Base-by-base conservation (phyloP, 371 early-diverging fungal species). In the Mortierella polycephala region DNA sequence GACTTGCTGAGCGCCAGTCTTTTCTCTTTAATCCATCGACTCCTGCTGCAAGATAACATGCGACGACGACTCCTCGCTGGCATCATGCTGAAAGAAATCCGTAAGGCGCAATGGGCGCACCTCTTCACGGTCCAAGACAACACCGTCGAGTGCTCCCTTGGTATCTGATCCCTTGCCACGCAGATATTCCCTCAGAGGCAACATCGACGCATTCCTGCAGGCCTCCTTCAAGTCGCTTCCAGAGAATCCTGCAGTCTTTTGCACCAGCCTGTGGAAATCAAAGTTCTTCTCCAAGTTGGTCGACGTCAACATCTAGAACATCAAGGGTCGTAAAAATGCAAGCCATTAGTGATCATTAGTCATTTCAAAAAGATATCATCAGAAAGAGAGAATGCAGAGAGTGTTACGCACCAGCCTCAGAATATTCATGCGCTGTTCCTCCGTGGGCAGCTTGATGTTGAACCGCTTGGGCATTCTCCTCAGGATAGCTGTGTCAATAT, bases 391-490 rank as follows among this genome's bases (percentile, higher is more conserved):
- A 2, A 68, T 0, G 49, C 14, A 10, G 12, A 2, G 18, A 47
- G 41, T 13, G 12, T 37, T 37, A 70, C 83, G 69, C 83, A 94
- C 92, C 56, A 98, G 80, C 50, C 88, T 86, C 49, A 99, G 84
- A 55, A 99, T 97, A 62, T 94, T 92, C 66, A 83, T 87, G 59
- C 99, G 88, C 84, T 98, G 99, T 23, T 90, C 89, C 44, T 88
- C 88, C 41, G 90, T 93, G 4, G 99, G 99, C 62, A 98, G 87
- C 80, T 89, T 71, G 59, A 99, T 90, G n/a, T 91, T 88, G 74
- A 96, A 94, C 40, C 96, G 86, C 81, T 97, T 98, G 45, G 99
- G 99, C 99, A 99, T 99, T 64, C 99, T 85, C 51, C 99, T 85
- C 64, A 99, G 80, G 72, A 99, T 96, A 40, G 99, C 99, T 23